A percentile compares a stretch with the other conserved stretches of the same genome.
phyloP scores from a whole-genome alignment of 2,329 filamentous ascomycete genomes.

The Thelonectria rubi region DNA sequence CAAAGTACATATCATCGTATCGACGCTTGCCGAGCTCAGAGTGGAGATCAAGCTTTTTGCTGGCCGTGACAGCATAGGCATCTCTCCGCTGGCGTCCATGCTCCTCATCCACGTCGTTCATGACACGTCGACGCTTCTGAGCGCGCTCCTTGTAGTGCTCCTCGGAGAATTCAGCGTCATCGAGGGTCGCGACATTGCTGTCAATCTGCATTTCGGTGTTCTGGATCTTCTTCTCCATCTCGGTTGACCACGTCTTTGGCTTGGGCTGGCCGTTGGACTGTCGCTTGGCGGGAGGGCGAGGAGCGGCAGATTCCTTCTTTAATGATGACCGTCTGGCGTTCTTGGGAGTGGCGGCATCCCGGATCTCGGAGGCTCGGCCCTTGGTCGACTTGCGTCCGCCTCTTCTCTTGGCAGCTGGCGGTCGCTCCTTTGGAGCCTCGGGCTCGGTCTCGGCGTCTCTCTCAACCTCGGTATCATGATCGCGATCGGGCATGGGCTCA shows the following conservation, averaged over 20 bases:
- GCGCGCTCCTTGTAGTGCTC: conserved; percentile 62
- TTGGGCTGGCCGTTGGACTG: conserved; percentile 69
- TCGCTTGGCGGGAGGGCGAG: conserved; percentile 63
- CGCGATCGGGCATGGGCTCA: conserved; percentile 40
- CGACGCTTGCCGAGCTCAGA: conserved; percentile 76
- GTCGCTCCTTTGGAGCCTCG: conserved; percentile 42
- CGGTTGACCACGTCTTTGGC: conserved; percentile 70
- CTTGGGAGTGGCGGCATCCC: conserved; percentile 60
- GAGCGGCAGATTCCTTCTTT: conserved; percentile 57
- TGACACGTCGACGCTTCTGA: conserved; percentile 74
- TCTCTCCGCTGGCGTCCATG: conserved; percentile 70
- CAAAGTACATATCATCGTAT: conserved; percentile 80
- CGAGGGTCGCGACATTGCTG: conserved; percentile 56
- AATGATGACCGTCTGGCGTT: conserved; percentile 60
- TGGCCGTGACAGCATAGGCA: conserved; percentile 68
- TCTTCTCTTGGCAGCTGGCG: conserved; percentile 45
- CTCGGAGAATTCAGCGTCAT: conserved; percentile 55
- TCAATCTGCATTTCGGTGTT: conserved; percentile 55
- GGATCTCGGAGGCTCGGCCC: conserved; percentile 61
- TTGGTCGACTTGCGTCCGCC: conserved; percentile 53
- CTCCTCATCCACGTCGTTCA: conserved; percentile 68
- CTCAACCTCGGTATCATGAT: conserved; percentile 45
- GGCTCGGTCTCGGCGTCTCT: conserved; percentile 49
- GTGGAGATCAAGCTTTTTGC: conserved; percentile 72
- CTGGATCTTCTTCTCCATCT: conserved; percentile 55